Evolutionary conservation across 192 early-diverging fungal species (phyloP), one percentile per base, ranked within the genome.

Genomic region (Coemansia sp.): DNA sequence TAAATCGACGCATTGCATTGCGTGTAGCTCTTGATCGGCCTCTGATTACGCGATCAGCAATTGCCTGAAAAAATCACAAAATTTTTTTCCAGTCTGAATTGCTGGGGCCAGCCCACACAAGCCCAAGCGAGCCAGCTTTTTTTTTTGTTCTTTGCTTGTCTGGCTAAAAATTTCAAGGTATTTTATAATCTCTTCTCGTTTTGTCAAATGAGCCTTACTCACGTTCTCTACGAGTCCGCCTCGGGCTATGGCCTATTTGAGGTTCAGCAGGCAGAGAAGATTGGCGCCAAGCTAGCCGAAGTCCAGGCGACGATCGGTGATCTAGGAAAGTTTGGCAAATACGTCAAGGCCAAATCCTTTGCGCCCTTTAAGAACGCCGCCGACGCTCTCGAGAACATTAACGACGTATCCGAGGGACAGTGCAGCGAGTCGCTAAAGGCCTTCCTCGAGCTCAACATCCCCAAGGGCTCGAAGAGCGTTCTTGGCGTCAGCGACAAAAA

Each of bases 241-340:
- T 94, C 93, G 20, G 97, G 97, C 63, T 99, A 97, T 82, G 91
- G 93, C 37, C 88, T 99, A 53, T 98, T 96, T 74, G 94, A 99
- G 86, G 87, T 94, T 40, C 70, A 93, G 57, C 88, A 94, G 84
- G 87, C 88, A 8, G 97, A 99, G 73, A 95, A 97, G 73, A 94
- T 99, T 75, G 95, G 95, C 40, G 86, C 91, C 72, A 93, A 98
- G 83, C 84, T 97, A 40, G 90, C 88, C 66, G 87, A 94, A 60
- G 94, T 98, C 46, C 92, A 94, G 82, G 69, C 90, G 33, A 84
- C 90, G 8, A 82, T 94, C 40, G 76, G 83, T 36, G 96, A 98
- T 83, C 85, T 95, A 43, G 85, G 89, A 53, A 92, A 92, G 78
- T 97, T 99, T 74, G 86, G 89, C 70, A 93, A 96, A 75, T 88